Evolutionary conservation across 495 filamentous ascomycete genomes (phyloP).

Genomic region (Xylaria grammica): DNA sequence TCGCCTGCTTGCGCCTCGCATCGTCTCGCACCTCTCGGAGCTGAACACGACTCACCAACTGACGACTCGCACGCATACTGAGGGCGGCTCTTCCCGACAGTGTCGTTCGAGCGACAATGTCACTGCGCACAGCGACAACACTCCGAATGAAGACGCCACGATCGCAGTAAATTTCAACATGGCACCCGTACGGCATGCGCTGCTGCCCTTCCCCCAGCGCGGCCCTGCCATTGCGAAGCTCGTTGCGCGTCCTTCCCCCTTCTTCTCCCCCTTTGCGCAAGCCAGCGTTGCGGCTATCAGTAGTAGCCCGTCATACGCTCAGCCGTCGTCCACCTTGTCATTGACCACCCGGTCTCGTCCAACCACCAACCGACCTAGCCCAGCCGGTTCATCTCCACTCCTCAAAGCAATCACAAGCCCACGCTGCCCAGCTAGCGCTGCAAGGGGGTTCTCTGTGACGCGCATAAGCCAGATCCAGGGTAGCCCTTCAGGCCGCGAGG

Average conservation of each 20-base stretch:
- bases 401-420: not conserved
- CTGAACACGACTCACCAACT: not conserved
- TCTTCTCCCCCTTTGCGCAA: not conserved
- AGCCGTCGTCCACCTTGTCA: not conserved
- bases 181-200: slow-evolving; percentile 18
- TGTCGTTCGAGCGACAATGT: slow-evolving; percentile 23
- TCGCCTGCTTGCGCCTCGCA: too few relatives aligned
- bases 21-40: not conserved
- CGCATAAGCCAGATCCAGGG: not conserved
- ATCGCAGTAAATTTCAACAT: slow-evolving; percentile 20
- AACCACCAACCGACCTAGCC: not conserved
- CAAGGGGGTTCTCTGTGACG: slow-evolving; percentile 8
- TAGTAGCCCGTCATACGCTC: not conserved
- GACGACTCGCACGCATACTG: not conserved
- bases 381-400: not conserved
- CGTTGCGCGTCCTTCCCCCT: not conserved
- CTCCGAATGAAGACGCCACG: slow-evolving; percentile 22
- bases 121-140: slow-evolving; percentile 19
- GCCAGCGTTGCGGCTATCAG: not conserved
- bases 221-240: slow-evolving; percentile 12
- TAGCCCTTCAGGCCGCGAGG: not conserved
- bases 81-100: slow-evolving; percentile 13
- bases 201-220: slow-evolving; percentile 10
- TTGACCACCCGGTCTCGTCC: not conserved
- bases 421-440: not conserved